These are phyloP conservation scores for Elongisporangium prolatum DNA, from an alignment of 352 stramenopile species.

Conservation along the genomic window DNA sequence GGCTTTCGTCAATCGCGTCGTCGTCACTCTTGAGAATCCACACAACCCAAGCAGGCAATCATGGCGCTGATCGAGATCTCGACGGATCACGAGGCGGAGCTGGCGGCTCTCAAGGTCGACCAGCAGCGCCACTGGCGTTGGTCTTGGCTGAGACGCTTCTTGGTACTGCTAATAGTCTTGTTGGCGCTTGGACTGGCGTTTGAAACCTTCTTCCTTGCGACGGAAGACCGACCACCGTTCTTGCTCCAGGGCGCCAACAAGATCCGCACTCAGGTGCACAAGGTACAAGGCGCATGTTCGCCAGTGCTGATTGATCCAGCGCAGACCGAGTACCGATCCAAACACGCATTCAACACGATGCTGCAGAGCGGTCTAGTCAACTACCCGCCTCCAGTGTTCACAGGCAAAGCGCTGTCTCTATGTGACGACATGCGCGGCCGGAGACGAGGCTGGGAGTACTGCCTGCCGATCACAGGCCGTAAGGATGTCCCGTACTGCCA, in stretches of 20 bases:
- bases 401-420: constrained; percentile 7
- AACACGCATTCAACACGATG: background rate
- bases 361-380: background rate
- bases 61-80: background rate
- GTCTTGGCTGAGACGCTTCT: background rate
- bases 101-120: background rate
- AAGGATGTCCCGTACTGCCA: constrained; percentile 22
- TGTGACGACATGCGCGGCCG: constrained; percentile 13
- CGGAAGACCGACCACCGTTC: background rate
- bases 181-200: background rate
- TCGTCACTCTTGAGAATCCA: background rate
- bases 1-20: background rate
- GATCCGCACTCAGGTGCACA: background rate
- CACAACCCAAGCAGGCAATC: background rate
- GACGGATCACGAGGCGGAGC: background rate
- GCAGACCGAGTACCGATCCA: background rate
- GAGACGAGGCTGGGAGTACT: constrained; percentile 26
- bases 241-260: background rate
- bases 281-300: background rate
- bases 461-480: constrained; percentile 21
- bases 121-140: background rate
- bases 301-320: background rate
- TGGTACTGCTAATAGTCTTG: background rate
- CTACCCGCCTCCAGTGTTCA: constrained; percentile 13
- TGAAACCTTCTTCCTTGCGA: background rate